phyloP scores from a whole-genome alignment of 2,329 filamentous ascomycete genomes.

The Diaporthe australafricana region DNA sequence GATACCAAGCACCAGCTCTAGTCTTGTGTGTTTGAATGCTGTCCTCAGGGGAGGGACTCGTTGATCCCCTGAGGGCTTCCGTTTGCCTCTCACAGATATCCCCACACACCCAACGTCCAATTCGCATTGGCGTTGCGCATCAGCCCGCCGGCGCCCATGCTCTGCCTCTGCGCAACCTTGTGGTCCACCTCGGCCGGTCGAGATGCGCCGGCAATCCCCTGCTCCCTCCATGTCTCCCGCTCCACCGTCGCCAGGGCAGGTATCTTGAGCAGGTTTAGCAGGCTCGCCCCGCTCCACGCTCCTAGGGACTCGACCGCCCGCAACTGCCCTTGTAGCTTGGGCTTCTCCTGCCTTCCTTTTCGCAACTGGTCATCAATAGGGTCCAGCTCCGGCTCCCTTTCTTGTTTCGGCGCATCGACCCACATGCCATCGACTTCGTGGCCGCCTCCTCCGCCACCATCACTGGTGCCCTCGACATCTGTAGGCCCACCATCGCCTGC shows the following conservation, averaged over 20 bases:
- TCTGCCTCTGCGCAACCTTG: constrained; percentile 71
- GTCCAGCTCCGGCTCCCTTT: constrained; percentile 60
- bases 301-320: constrained; percentile 77
- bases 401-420: constrained; percentile 56
- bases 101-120: constrained; percentile 75
- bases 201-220: constrained; percentile 73
- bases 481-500: constrained; percentile 39
- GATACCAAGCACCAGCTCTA: background rate
- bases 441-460: constrained; percentile 42
- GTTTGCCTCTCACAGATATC: constrained; percentile 42
- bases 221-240: constrained; percentile 76
- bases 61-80: background rate
- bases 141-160: constrained; percentile 69
- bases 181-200: constrained; percentile 69
- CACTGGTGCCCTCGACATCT: constrained; percentile 40
- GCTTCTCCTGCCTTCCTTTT: constrained; percentile 54
- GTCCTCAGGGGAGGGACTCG: background rate
- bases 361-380: constrained; percentile 69
- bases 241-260: constrained; percentile 78
- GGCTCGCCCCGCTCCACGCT: constrained; percentile 79
- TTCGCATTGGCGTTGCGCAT: constrained; percentile 56
- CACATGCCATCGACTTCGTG: constrained; percentile 49
- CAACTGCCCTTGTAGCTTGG: constrained; percentile 66
- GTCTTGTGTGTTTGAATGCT: background rate
- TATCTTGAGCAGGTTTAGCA: constrained; percentile 76